Conservation (phyloP, 345 rosid genomes). For the Viola odorata region DNA sequence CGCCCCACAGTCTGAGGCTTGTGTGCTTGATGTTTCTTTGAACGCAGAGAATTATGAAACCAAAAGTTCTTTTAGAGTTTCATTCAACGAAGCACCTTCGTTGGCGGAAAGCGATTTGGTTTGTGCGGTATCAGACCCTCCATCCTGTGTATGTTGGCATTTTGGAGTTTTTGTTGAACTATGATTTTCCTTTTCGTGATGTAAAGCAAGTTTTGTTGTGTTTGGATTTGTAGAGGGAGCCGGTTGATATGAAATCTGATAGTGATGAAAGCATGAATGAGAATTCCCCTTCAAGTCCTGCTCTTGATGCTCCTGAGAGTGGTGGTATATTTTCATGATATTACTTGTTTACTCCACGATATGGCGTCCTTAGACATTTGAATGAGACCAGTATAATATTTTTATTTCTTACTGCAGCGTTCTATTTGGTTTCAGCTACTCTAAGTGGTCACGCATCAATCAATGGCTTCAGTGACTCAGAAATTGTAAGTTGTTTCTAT, state of each 20-base stretch:
- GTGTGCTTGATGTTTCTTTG: conserved; percentile 7
- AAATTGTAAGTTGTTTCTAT: conserved; percentile 34
- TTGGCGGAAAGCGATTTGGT: conserved; percentile 35
- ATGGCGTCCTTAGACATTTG: conserved; percentile 6
- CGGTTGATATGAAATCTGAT: conserved; percentile 44
- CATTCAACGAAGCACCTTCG: conserved; percentile 32
- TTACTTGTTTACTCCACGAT: neutral
- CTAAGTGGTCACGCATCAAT: conserved; percentile 22
- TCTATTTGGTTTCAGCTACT: conserved; percentile 36
- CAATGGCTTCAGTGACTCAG: conserved; percentile 25
- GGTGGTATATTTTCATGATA: conserved; percentile 25
- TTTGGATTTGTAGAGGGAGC: conserved; percentile 40
- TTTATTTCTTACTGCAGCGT: conserved; percentile 29
- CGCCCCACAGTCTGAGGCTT: neutral
- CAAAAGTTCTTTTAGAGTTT: conserved; percentile 29
- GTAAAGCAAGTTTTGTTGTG: conserved; percentile 8
- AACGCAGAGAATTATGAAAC: conserved; percentile 25
- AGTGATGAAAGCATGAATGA: conserved; percentile 47
- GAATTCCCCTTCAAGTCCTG: conserved; percentile 39
- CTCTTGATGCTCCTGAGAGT: conserved; percentile 44
- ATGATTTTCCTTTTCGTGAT: conserved; percentile 12
- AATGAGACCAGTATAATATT: neutral
- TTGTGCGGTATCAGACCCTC: conserved; percentile 34
- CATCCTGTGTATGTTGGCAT: conserved; percentile 43
- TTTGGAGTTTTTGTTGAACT: conserved; percentile 9